phyloP scores from a whole-genome alignment of 2,329 filamentous ascomycete genomes.

The Diaporthe batatas region DNA sequence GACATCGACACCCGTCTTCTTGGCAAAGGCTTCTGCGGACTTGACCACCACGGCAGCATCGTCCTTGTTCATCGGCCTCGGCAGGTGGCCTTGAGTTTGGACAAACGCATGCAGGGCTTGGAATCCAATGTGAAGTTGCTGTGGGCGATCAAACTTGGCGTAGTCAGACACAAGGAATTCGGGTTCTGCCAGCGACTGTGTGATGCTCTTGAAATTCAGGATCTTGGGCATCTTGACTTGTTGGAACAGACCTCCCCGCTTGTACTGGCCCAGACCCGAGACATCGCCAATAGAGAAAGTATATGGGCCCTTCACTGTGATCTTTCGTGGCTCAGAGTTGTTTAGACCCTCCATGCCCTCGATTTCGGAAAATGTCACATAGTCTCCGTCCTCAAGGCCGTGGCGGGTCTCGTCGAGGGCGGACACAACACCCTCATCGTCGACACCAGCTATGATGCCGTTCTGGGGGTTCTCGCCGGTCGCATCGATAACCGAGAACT shows the following conservation, averaged over 20 bases:
- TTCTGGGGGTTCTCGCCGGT: conserved; percentile 89
- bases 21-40: conserved; percentile 80
- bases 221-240: conserved; percentile 99
- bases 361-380: conserved; percentile 92
- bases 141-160: conserved; percentile 96
- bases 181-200: conserved; percentile 83
- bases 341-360: conserved; percentile 94
- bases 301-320: conserved; percentile 95
- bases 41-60: conserved; percentile 85
- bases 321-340: conserved; percentile 84
- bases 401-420: conserved; percentile 95
- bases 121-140: conserved; percentile 91
- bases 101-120: conserved; percentile 92
- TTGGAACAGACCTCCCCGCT: conserved; percentile 88
- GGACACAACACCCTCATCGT: conserved; percentile 91
- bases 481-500: conserved; percentile 90
- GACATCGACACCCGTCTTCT: conserved; percentile 80
- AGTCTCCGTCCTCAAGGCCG: conserved; percentile 95
- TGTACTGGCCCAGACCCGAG: conserved; percentile 86
- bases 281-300: conserved; percentile 98
- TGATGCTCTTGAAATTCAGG: conserved; percentile 87
- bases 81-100: conserved; percentile 80
- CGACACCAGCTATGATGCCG: conserved; percentile 91
- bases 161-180: conserved; percentile 95
- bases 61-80: conserved; percentile 84